phyloP scores from a whole-genome alignment of 805 yeast species.

The Lipomyces sp. region DNA sequence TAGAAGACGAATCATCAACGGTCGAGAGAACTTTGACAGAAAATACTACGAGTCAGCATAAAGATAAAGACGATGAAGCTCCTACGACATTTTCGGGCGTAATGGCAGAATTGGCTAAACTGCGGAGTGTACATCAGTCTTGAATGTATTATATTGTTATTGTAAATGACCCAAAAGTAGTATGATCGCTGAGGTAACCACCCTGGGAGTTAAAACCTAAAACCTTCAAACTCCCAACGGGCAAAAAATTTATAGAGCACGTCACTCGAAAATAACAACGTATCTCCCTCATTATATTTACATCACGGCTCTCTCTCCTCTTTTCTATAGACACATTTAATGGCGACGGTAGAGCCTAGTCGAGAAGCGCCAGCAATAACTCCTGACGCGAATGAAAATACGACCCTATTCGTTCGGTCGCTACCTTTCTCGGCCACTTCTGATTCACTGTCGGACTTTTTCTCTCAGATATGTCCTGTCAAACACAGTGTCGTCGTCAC shows the following conservation, averaged over 20 bases:
- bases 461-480: constrained; percentile 91
- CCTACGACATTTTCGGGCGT: constrained; percentile 21
- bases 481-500: constrained; percentile 91
- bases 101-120: constrained; percentile 19
- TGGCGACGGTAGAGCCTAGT: neutral
- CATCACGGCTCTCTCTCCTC: neutral
- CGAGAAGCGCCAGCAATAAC: neutral
- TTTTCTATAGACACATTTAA: neutral
- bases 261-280: neutral
- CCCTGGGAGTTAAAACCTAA: neutral
- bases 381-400: constrained; percentile 16
- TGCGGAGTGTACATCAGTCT: neutral
- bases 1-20: neutral
- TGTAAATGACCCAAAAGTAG: neutral
- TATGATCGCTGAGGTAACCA: no score
- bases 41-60: neutral
- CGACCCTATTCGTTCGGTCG: constrained; percentile 81
- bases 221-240: constrained; percentile 26
- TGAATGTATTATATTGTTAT: neutral
- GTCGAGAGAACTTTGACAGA: neutral
- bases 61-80: neutral
- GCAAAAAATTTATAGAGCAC: constrained; percentile 4
- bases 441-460: constrained; percentile 80
- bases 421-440: constrained; percentile 80
- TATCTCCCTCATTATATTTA: neutral